Percentiles rank a stretch among this genome's conserved stretches.
Evolutionary conservation across 23 red algal species (phyloP).

Genomic region (Pyropia yezoensis): DNA sequence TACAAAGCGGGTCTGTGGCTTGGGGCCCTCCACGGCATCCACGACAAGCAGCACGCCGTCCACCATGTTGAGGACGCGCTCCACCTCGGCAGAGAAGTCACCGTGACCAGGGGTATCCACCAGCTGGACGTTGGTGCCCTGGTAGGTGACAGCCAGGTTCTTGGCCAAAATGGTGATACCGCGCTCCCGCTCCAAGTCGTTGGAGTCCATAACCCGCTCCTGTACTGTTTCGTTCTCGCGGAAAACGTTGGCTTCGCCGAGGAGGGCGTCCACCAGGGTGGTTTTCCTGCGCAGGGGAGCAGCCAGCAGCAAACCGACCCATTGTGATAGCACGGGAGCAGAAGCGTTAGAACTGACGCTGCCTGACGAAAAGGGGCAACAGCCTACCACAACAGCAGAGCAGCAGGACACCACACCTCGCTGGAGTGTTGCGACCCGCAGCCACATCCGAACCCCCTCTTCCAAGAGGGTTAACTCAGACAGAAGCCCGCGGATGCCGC

Average conservation of each 20-base stretch:
- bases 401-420: too few relatives aligned
- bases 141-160: constrained; percentile 55
- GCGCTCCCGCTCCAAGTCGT: constrained; percentile 83
- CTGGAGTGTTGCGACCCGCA: too few relatives aligned
- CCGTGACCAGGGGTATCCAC: constrained; percentile 90
- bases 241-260: constrained; percentile 56
- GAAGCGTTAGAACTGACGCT: too few relatives aligned
- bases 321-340: too few relatives aligned
- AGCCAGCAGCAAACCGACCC: too few relatives aligned
- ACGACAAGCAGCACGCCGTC: constrained; percentile 88
- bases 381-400: too few relatives aligned
- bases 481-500: too few relatives aligned
- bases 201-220: constrained; percentile 74
- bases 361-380: too few relatives aligned
- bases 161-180: constrained; percentile 89
- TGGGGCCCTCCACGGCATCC: constrained; percentile 85
- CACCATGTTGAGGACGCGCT: constrained; percentile 83
- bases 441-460: too few relatives aligned
- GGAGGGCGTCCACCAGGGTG: constrained; percentile 75
- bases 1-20: constrained; percentile 86
- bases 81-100: constrained; percentile 87
- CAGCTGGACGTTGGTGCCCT: constrained; percentile 53
- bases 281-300: constrained; percentile 18
- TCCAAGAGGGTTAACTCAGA: too few relatives aligned
- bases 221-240: constrained; percentile 75